phyloP scores from a whole-genome alignment of 2,329 filamentous ascomycete species.

The Anisogramma anomala region DNA sequence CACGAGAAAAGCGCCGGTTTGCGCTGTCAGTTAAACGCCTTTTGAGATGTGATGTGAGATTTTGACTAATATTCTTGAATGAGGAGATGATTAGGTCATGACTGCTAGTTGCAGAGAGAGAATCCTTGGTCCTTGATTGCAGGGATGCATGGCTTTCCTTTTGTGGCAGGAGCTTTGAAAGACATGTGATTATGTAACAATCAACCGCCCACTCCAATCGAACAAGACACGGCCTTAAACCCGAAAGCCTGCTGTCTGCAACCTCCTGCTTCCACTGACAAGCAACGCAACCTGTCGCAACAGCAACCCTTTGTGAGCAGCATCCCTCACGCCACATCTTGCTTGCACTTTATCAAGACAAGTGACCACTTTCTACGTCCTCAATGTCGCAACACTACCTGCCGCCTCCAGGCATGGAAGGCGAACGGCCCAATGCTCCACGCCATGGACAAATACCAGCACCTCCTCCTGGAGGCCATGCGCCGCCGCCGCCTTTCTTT shows the following conservation, averaged over 20 bases:
- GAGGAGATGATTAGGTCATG: no score
- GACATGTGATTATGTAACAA: no score
- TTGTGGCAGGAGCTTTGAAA: no score
- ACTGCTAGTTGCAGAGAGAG: no score
- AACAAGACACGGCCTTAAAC: no score
- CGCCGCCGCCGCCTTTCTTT: slow-evolving; percentile 7
- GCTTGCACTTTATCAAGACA: neutral
- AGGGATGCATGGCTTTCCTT: no score
- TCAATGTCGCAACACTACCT: slow-evolving; percentile 13
- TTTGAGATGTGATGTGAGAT: no score
- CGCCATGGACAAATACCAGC: slow-evolving; percentile 10
- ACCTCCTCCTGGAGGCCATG: slow-evolving; percentile 5
- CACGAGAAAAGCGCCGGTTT: no score
- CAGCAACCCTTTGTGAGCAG: neutral
- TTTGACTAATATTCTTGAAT: no score
- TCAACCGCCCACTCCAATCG: no score
- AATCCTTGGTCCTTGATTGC: no score
- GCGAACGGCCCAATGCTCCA: slow-evolving; percentile 2
- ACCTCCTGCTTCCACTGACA: neutral
- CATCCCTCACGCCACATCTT: slow-evolving; percentile 1
- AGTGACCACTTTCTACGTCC: neutral
- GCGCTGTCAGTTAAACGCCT: no score
- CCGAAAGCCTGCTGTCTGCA: neutral
- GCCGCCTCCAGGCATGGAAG: slow-evolving; percentile 12
- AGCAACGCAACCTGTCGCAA: neutral